Evolutionary conservation across 352 stramenopile genomes (phyloP).

Genomic region (Pythium periplocum): DNA sequence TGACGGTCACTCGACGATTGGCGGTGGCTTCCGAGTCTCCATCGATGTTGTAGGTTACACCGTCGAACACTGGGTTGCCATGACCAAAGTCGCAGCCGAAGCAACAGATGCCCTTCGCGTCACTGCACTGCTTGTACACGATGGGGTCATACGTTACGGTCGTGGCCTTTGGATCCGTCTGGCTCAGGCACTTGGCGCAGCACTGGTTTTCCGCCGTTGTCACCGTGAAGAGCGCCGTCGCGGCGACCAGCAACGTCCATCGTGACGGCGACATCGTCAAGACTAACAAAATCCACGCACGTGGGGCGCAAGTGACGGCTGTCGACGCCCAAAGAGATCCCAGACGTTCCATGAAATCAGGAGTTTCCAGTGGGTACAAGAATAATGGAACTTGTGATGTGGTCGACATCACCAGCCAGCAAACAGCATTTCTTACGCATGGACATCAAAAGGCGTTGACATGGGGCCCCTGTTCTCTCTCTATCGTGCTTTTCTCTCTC

Average conservation of each 20-base stretch:
- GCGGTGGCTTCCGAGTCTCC: slow-evolving; percentile 21
- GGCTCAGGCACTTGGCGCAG: slow-evolving; percentile 34
- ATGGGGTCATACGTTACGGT: slow-evolving; percentile 42
- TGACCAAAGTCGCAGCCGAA: slow-evolving; percentile 39
- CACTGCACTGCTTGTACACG: slow-evolving; percentile 34
- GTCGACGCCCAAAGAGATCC: no score
- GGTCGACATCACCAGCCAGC: no score
- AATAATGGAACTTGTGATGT: no score
- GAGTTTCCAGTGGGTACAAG: no score
- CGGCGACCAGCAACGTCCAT: not conserved
- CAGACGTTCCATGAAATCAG: no score
- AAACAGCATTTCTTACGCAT: no score
- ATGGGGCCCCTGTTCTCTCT: no score
- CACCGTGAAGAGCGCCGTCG: not conserved
- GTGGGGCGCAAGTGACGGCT: no score
- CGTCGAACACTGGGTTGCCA: slow-evolving; percentile 26
- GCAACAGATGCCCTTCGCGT: slow-evolving; percentile 39
- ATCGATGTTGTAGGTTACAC: slow-evolving; percentile 27
- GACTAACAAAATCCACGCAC: no score
- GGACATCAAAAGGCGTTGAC: no score
- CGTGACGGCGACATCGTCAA: no score
- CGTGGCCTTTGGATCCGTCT: slow-evolving; percentile 26
- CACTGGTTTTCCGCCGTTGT: slow-evolving; percentile 11
- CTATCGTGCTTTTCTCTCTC: no score
- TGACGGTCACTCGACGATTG: slow-evolving; percentile 16